Conservation (phyloP, 2,329 filamentous ascomycete genomes). For the Calonectria montana region DNA sequence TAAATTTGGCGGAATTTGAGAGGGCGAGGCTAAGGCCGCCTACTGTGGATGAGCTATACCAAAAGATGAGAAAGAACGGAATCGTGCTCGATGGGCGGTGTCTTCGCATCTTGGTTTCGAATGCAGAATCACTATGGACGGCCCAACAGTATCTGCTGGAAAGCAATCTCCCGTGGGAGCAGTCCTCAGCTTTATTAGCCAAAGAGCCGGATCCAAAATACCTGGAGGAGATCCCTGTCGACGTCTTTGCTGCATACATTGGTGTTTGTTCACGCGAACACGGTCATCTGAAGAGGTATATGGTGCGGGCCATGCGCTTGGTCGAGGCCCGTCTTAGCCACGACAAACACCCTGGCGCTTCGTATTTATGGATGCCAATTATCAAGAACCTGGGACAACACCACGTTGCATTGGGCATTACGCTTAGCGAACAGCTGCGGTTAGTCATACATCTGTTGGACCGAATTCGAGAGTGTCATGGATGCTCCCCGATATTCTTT, state of each 20-base stretch:
- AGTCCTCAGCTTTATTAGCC: slow-evolving; percentile 31
- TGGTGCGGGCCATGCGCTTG: slow-evolving; percentile 48
- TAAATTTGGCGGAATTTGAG: slow-evolving; percentile 73
- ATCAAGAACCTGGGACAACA: slow-evolving; percentile 49
- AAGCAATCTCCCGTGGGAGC: slow-evolving; percentile 42
- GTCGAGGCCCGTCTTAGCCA: slow-evolving; percentile 40
- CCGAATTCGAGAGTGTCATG: slow-evolving; percentile 42
- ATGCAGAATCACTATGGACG: slow-evolving; percentile 59
- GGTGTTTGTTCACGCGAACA: slow-evolving; percentile 41
- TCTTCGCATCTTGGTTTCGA: slow-evolving; percentile 66
- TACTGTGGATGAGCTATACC: slow-evolving; percentile 67
- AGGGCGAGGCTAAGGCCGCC: slow-evolving; percentile 72
- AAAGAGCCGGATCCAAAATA: slow-evolving; percentile 37
- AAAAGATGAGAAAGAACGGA: slow-evolving; percentile 64
- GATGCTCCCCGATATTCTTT: slow-evolving; percentile 38
- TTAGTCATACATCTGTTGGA: slow-evolving; percentile 43
- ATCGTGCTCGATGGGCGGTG: slow-evolving; percentile 61
- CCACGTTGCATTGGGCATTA: slow-evolving; percentile 42
- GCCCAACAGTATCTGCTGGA: slow-evolving; percentile 64
- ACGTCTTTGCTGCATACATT: slow-evolving; percentile 63
- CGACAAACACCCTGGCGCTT: slow-evolving; percentile 41
- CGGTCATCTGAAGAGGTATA: slow-evolving; percentile 34
- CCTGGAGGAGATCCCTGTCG: slow-evolving; percentile 42
- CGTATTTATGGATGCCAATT: slow-evolving; percentile 48
- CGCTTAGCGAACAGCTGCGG: slow-evolving; percentile 44